Evolutionary conservation across 768 basidiomycete genomes (phyloP).

Genomic region (Rhizopogon sp.): DNA sequence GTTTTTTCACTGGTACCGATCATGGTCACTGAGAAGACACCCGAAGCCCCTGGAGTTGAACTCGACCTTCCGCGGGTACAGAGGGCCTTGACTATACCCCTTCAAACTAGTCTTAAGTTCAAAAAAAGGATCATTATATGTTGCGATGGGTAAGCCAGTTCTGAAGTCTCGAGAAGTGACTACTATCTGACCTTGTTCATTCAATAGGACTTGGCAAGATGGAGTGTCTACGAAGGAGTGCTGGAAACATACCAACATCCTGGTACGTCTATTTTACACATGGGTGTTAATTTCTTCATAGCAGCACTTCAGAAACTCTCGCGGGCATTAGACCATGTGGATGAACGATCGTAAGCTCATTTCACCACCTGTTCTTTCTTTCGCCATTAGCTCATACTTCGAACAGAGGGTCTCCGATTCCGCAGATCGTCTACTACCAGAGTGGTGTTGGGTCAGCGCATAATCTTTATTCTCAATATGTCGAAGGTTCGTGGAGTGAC

Average conservation of each 20-base stretch:
- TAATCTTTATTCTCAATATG: slow-evolving; percentile 51
- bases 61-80: not conserved
- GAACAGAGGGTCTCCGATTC: slow-evolving; percentile 35
- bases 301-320: slow-evolving; percentile 40
- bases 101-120: slow-evolving; percentile 8
- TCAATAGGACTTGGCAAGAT: slow-evolving; percentile 67
- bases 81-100: not conserved
- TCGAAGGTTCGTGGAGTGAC: slow-evolving; percentile 43
- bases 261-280: slow-evolving; percentile 32
- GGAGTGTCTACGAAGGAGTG: slow-evolving; percentile 41
- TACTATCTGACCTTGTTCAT: slow-evolving; percentile 3
- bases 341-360: slow-evolving; percentile 31
- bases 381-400: not conserved
- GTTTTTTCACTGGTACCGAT: not conserved
- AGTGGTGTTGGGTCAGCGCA: slow-evolving; percentile 55
- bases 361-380: not conserved
- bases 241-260: slow-evolving; percentile 51
- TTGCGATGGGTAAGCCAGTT: slow-evolving; percentile 60
- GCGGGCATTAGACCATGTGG: slow-evolving; percentile 46
- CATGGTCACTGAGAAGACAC: slow-evolving; percentile 9
- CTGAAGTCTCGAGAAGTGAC: not conserved
- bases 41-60: not conserved
- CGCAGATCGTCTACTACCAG: slow-evolving; percentile 64
- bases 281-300: not conserved
- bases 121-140: slow-evolving; percentile 66